Evolutionary conservation across 805 yeast genomes (phyloP).

Genomic region (Saccharomycopsis capsularis): DNA sequence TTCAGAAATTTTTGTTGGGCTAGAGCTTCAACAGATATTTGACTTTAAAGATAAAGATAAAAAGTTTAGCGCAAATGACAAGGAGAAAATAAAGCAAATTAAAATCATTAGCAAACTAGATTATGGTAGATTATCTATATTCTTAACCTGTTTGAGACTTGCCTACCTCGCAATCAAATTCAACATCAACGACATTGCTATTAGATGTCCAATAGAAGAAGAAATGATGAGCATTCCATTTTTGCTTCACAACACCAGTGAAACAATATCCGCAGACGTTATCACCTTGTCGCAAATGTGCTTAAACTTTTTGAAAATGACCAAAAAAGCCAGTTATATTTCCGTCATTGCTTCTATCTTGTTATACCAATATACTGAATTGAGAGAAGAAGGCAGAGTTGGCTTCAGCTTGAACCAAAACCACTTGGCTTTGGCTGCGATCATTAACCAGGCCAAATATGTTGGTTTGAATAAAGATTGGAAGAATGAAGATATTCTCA

Average conservation of each 20-base stretch:
- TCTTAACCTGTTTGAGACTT: slow-evolving; percentile 8
- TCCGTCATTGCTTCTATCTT: slow-evolving; percentile 8
- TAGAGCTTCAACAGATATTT: slow-evolving; percentile 3
- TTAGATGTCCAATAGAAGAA: slow-evolving; percentile 10
- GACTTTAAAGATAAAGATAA: background rate
- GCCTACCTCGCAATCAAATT: slow-evolving; percentile 16
- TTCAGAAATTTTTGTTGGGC: slow-evolving; percentile 6
- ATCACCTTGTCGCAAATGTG: slow-evolving; percentile 15
- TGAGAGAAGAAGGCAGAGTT: slow-evolving; percentile 15
- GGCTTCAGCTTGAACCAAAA: slow-evolving; percentile 16
- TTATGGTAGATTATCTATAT: slow-evolving; percentile 10
- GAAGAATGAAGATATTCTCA: slow-evolving; percentile 3
- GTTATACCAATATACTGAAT: slow-evolving; percentile 8
- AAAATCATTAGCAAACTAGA: slow-evolving; percentile 10
- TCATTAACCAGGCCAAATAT: slow-evolving; percentile 5
- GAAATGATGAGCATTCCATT: slow-evolving; percentile 3
- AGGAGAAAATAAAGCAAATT: background rate
- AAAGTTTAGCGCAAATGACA: background rate
- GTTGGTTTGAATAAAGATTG: slow-evolving; percentile 15
- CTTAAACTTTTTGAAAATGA: slow-evolving; percentile 8
- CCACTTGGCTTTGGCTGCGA: slow-evolving; percentile 1
- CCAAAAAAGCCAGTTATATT: slow-evolving; percentile 5
- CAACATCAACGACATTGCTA: slow-evolving; percentile 7
- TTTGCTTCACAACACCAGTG: background rate
- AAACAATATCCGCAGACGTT: slow-evolving; percentile 2